A percentile compares a stretch with the other conserved stretches of the same genome.
phyloP scores from a whole-genome alignment of 495 filamentous ascomycete genomes.

The Acidiella bohemica region DNA sequence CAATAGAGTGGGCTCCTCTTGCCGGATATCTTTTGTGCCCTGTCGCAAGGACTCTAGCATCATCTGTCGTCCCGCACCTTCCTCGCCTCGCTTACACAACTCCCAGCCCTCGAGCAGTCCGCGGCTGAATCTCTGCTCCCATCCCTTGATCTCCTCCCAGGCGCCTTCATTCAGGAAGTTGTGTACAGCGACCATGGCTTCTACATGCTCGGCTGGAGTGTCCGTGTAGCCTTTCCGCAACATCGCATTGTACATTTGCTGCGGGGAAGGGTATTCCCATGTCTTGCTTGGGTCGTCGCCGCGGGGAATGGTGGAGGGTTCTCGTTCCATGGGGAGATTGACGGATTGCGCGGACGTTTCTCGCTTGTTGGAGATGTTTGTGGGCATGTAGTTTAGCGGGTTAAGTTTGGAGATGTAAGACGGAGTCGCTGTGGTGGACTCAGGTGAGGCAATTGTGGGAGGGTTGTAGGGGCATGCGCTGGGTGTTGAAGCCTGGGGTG shows the following conservation, averaged over 20 bases:
- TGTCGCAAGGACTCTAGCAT: slow-evolving; percentile 30
- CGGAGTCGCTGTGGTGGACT: slow-evolving; percentile 18
- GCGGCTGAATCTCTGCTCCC: slow-evolving; percentile 72
- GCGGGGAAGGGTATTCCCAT: slow-evolving; percentile 96
- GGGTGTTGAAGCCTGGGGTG: slow-evolving; percentile 7
- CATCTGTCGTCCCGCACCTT: slow-evolving; percentile 35
- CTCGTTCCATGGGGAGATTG: slow-evolving; percentile 60
- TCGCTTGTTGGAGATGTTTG: slow-evolving; percentile 62
- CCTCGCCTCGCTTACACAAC: slow-evolving; percentile 60
- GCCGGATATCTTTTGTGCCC: slow-evolving; percentile 30
- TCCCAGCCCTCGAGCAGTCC: slow-evolving; percentile 62
- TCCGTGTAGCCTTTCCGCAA: slow-evolving; percentile 90
- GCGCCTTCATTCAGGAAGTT: slow-evolving; percentile 97
- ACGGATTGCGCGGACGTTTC: slow-evolving; percentile 53
- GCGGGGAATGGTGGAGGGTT: slow-evolving; percentile 73
- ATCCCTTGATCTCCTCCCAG: slow-evolving; percentile 82
- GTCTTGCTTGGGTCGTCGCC: slow-evolving; percentile 57
- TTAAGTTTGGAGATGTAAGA: slow-evolving; percentile 63
- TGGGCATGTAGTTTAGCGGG: slow-evolving; percentile 94
- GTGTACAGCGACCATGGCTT: slow-evolving; percentile 92
- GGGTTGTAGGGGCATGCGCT: slow-evolving; percentile 35
- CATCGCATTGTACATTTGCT: slow-evolving; percentile 99
- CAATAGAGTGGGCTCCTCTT: slow-evolving; percentile 52
- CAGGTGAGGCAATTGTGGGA: slow-evolving; percentile 24
- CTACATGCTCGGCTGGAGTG: slow-evolving; percentile 83